A percentile compares a stretch with the other conserved stretches of the same genome.
Evolutionary conservation across 2,329 filamentous ascomycete species (phyloP).

Genomic region (Paecilomyces formosus): DNA sequence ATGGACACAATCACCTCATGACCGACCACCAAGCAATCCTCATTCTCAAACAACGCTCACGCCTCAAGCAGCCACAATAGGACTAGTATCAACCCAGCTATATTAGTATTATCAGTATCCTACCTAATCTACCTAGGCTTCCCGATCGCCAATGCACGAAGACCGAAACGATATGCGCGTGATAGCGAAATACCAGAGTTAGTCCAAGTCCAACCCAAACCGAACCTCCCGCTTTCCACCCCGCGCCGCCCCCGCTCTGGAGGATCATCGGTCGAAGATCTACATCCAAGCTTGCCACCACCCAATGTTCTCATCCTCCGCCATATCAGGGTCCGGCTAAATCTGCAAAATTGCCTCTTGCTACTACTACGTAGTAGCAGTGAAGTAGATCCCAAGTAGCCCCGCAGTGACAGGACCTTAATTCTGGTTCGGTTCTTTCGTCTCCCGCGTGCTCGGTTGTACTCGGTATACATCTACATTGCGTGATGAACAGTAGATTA

Average conservation of each 20-base stretch:
- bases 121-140: too few relatives aligned
- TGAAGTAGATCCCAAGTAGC: not conserved
- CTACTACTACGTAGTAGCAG: not conserved
- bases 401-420: conserved; percentile 4
- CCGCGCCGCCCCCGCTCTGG: not conserved
- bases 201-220: too few relatives aligned
- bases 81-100: too few relatives aligned
- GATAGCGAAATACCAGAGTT: too few relatives aligned
- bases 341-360: not conserved
- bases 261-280: not conserved
- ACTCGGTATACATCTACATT: conserved; percentile 2
- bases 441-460: too few relatives aligned
- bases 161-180: too few relatives aligned
- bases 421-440: conserved; percentile 3
- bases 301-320: not conserved
- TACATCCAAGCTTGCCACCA: not conserved
- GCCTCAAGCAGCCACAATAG: too few relatives aligned
- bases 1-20: too few relatives aligned
- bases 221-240: not conserved
- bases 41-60: too few relatives aligned
- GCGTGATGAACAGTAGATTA: not conserved
- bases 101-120: too few relatives aligned
- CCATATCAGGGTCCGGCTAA: not conserved
- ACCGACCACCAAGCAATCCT: too few relatives aligned
- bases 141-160: too few relatives aligned